Conservation (phyloP, 345 rosid species). For the Carallia pectinifolia region DNA sequence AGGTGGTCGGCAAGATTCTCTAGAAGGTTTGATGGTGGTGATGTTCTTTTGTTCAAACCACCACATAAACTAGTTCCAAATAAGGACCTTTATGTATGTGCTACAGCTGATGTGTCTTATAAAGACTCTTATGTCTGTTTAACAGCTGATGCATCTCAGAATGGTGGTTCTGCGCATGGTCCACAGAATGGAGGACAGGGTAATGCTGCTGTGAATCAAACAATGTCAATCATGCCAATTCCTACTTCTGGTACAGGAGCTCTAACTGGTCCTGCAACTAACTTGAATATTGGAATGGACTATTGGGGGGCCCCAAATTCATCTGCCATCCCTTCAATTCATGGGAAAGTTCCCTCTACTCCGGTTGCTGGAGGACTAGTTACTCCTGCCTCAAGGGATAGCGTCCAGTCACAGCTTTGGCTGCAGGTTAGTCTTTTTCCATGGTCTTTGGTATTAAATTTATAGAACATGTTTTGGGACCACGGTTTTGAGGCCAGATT, state of each 20-base stretch:
- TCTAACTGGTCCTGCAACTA: constrained; percentile 83
- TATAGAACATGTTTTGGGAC: background rate
- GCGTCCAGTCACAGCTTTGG: constrained; percentile 76
- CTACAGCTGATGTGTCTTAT: constrained; percentile 63
- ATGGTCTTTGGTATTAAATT: background rate
- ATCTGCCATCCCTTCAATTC: constrained; percentile 55
- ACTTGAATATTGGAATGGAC: constrained; percentile 97
- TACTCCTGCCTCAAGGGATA: constrained; percentile 64
- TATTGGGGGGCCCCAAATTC: constrained; percentile 88
- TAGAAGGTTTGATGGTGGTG: constrained; percentile 52
- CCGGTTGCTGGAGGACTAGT: constrained; percentile 66
- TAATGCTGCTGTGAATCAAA: constrained; percentile 44
- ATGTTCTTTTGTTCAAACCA: background rate
- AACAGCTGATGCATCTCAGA: constrained; percentile 67
- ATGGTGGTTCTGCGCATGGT: constrained; percentile 64
- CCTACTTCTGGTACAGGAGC: constrained; percentile 55
- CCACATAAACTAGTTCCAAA: background rate
- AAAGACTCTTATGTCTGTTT: constrained; percentile 39
- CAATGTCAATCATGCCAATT: constrained; percentile 60
- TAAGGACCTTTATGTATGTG: constrained; percentile 19
- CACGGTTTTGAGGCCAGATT: background rate
- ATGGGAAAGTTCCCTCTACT: constrained; percentile 67
- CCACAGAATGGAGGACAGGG: constrained; percentile 65
- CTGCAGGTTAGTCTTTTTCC: constrained; percentile 51
- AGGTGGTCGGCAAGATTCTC: constrained; percentile 69